Evolutionary conservation across 2,329 filamentous ascomycete genomes (phyloP), one percentile per base, ranked within the genome.

Genomic region (Hymenoscyphus infarciens): DNA sequence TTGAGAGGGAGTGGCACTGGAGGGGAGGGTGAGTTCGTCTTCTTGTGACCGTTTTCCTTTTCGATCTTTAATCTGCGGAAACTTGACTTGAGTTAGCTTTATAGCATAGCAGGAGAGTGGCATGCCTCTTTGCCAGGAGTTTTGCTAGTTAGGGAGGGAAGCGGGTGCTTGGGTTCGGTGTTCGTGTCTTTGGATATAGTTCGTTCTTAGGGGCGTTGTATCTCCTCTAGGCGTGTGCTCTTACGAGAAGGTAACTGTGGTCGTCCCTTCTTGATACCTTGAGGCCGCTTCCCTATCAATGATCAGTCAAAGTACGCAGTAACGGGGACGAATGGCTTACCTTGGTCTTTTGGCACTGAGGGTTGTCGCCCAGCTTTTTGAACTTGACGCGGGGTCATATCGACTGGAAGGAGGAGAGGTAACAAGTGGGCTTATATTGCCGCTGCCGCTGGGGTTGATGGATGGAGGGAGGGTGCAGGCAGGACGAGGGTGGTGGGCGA

Each of bases 251-350:
- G 52, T 55, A 53, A 56, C 60, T 65, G 63, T 63, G 61, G 61
- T 61, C 49, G 62, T 64, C 63, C 62, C 60, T 67, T 70, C 65
- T 64, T 65, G 61, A 68, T 68, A 62, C 64, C 68, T 64, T 69
- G 64, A 65, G 64, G 65, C 61, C 63, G 62, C 60, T 59, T 39
- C 57, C 56, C 62, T 70, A 66, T 68, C 45, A 66, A 67, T 49
- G 59, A 64, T 69, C 59, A 69, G 64, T 66, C 57, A 67, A 64
- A 65, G 62, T 61, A 68, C 49, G 59, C 59, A 54, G 63, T n/a
- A n/a, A n/a, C 60, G 6, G 54, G 60, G 45, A 33, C 61, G 59
- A 61, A 66, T 68, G 52, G 52, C 62, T 68, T 27, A 27, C 25
- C 4, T 66, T 64, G 10, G 65, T 60, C 57, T 64, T 70, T 68